Evolutionary conservation across 108 stramenopile species (phyloP).

Genomic region (Discostella pseudostelligera): DNA sequence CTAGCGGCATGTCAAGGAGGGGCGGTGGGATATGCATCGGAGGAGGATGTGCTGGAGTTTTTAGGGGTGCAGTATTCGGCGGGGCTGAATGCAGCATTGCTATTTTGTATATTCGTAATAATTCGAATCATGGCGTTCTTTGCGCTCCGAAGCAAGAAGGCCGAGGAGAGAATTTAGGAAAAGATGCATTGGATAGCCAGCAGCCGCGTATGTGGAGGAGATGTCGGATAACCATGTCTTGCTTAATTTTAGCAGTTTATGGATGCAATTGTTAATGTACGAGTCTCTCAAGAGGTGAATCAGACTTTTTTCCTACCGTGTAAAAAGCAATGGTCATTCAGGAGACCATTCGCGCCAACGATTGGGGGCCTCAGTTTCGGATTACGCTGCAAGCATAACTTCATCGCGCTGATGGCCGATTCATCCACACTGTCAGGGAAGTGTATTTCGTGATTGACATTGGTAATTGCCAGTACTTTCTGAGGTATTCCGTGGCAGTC

Average conservation of each 20-base stretch:
- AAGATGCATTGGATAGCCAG: no score
- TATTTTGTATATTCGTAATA: slow-evolving; percentile 54
- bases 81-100: slow-evolving; percentile 63
- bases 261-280: no score
- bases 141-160: slow-evolving; percentile 50
- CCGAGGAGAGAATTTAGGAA: slow-evolving; percentile 30
- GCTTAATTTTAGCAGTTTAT: no score
- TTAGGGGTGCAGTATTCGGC: slow-evolving; percentile 59
- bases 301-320: slow-evolving; percentile 34
- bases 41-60: slow-evolving; percentile 51
- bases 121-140: slow-evolving; percentile 62
- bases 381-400: slow-evolving; percentile 70
- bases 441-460: slow-evolving; percentile 76
- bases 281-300: no score
- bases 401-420: slow-evolving; percentile 82
- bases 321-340: slow-evolving; percentile 80
- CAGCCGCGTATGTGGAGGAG: no score
- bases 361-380: slow-evolving; percentile 79
- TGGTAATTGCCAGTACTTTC: slow-evolving; percentile 94
- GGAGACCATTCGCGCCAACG: slow-evolving; percentile 74
- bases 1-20: slow-evolving; percentile 39
- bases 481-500: slow-evolving; percentile 86
- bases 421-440: slow-evolving; percentile 69
- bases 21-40: slow-evolving; percentile 29
- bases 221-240: no score